A percentile compares a stretch with the other conserved stretches of the same genome.
phyloP scores from a whole-genome alignment of 1,284 basidiomycete genomes.

The Cutaneotrichosporon cyanovorans region DNA sequence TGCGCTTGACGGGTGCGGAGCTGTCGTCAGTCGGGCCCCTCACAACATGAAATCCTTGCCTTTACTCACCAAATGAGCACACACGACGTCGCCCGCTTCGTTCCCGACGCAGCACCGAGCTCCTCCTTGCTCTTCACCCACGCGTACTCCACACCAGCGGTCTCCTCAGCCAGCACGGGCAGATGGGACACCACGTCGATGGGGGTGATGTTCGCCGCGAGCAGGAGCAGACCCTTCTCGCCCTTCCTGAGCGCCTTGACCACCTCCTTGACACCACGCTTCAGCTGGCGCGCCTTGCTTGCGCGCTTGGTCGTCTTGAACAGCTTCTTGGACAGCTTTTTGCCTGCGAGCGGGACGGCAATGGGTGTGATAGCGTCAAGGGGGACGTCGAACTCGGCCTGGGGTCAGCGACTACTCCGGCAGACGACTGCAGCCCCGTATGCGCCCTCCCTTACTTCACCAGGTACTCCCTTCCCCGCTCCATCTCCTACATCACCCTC shows the following conservation, averaged over 20 bases:
- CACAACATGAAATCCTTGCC: constrained; percentile 20
- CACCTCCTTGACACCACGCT: constrained; percentile 92
- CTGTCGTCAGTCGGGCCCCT: constrained; percentile 17
- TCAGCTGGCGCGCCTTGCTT: constrained; percentile 83
- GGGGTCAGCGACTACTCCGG: constrained; percentile 1
- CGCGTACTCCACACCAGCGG: constrained; percentile 77
- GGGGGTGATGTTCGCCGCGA: constrained; percentile 95
- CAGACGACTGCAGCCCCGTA: no score
- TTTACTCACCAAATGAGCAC: constrained; percentile 72
- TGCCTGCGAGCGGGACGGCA: constrained; percentile 80
- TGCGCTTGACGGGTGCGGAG: constrained; percentile 36
- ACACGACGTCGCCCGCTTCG: constrained; percentile 96
- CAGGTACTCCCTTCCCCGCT: no score
- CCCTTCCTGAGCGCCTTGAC: constrained; percentile 93
- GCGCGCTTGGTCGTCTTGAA: constrained; percentile 90
- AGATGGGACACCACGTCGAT: constrained; percentile 98
- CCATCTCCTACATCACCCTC: no score
- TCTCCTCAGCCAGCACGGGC: constrained; percentile 90
- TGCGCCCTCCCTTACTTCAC: no score
- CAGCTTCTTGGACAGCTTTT: constrained; percentile 84
- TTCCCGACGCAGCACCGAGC: constrained; percentile 87
- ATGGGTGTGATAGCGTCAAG: constrained; percentile 79
- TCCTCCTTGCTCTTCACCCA: constrained; percentile 60
- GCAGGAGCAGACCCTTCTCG: constrained; percentile 84
- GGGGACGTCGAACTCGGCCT: constrained; percentile 55